phyloP scores from a whole-genome alignment of 495 filamentous ascomycete species.

The Penicillium parvum region DNA sequence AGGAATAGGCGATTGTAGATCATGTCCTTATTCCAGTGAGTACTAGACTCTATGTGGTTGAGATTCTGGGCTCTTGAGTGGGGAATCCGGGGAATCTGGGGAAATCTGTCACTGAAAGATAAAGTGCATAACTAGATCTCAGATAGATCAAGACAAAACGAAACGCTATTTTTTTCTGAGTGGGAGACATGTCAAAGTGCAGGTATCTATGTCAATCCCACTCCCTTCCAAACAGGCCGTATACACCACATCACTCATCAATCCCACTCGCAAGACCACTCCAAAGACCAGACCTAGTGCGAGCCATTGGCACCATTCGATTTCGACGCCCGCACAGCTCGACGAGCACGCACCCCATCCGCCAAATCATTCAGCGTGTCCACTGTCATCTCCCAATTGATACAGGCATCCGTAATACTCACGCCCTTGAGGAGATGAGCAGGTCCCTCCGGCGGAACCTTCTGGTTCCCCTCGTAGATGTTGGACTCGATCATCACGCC shows the following conservation, averaged over 20 bases:
- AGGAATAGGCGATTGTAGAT: background rate
- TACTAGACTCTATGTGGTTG: slow-evolving; percentile 3
- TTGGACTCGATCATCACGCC: slow-evolving; percentile 99
- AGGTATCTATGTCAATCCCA: slow-evolving; percentile 19
- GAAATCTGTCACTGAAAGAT: background rate
- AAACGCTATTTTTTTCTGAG: too few species aligned
- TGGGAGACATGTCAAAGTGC: slow-evolving; percentile 10
- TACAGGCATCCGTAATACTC: slow-evolving; percentile 96
- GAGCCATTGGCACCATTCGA: slow-evolving; percentile 34
- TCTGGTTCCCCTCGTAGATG: slow-evolving; percentile 93
- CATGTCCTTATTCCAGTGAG: too few species aligned
- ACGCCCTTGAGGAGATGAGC: slow-evolving; percentile 81
- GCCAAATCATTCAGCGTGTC: slow-evolving; percentile 82
- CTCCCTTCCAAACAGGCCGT: background rate
- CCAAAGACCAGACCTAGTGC: too few species aligned
- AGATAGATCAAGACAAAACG: too few species aligned
- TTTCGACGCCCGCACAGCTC: slow-evolving; percentile 37
- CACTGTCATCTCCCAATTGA: slow-evolving; percentile 88
- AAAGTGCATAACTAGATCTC: too few species aligned
- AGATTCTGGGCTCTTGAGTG: slow-evolving; percentile 3
- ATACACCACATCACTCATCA: background rate
- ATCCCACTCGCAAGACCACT: too few species aligned
- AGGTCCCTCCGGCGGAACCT: slow-evolving; percentile 81
- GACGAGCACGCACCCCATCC: slow-evolving; percentile 71
- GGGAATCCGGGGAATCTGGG: slow-evolving; percentile 11